These are phyloP conservation scores for Entomortierella lignicola DNA, from an alignment of 192 early-diverging fungal genomes.

Conservation along the genomic window DNA sequence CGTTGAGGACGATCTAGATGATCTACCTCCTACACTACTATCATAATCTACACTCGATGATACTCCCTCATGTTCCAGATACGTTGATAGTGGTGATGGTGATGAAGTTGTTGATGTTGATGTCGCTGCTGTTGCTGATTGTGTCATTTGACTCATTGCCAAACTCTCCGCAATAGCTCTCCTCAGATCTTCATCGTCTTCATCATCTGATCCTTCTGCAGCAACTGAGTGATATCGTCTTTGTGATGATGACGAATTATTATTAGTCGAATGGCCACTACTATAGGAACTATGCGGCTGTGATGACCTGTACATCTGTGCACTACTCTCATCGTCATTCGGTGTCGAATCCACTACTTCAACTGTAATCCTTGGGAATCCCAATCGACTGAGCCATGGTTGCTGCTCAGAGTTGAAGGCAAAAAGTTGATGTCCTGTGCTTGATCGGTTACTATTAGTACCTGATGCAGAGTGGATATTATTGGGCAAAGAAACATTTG, in stretches of 20 bases:
- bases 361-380: slow-evolving; percentile 46
- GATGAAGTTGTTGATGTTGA: slow-evolving; percentile 5
- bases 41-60: background rate
- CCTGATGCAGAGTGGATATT: slow-evolving; percentile 1
- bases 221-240: background rate
- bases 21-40: background rate
- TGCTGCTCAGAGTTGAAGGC: slow-evolving; percentile 53
- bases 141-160: slow-evolving; percentile 24
- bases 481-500: background rate
- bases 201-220: slow-evolving; percentile 11
- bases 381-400: slow-evolving; percentile 44
- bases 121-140: background rate
- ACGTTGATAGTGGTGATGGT: background rate
- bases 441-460: slow-evolving; percentile 4
- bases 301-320: background rate
- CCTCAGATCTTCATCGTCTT: slow-evolving; percentile 34
- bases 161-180: slow-evolving; percentile 39
- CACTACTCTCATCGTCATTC: slow-evolving; percentile 15
- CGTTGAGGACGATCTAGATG: background rate
- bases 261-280: background rate
- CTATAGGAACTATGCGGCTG: background rate
- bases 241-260: background rate
- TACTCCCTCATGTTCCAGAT: background rate
- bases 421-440: slow-evolving; percentile 41
- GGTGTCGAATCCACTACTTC: slow-evolving; percentile 45